phyloP scores from a whole-genome alignment of 2,329 filamentous ascomycete genomes.

The Ophiostoma ulmi region DNA sequence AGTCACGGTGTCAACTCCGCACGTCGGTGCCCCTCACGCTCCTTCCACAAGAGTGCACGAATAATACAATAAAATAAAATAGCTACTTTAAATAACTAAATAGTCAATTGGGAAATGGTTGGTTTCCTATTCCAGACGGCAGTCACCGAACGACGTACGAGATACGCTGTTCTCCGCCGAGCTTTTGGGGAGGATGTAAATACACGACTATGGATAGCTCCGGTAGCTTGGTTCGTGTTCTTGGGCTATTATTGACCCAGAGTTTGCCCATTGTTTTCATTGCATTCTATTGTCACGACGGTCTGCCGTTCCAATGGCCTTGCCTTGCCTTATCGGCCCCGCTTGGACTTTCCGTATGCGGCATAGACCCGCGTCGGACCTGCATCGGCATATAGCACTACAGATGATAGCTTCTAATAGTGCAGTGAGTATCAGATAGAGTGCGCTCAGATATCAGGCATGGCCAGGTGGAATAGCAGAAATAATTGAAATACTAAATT shows the following conservation, averaged over 20 bases:
- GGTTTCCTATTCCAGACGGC: neutral
- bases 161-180: constrained; percentile 11
- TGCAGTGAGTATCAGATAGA: neutral
- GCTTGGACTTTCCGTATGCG: constrained; percentile 8
- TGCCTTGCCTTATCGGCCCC: constrained; percentile 9
- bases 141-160: neutral
- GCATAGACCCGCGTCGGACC: constrained; percentile 7
- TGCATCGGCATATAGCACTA: constrained; percentile 4
- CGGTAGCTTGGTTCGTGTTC: neutral
- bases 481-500: neutral
- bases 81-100: constrained; percentile 1
- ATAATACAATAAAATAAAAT: neutral
- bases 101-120: neutral
- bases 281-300: neutral
- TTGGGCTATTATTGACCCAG: neutral
- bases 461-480: neutral
- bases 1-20: neutral
- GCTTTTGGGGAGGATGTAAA: too few species aligned
- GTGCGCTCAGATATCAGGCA: neutral
- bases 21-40: constrained; percentile 8
- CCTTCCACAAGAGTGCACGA: neutral
- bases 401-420: neutral
- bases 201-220: neutral
- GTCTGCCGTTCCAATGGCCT: neutral
- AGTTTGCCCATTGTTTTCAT: neutral